Evolutionary conservation across 1,284 basidiomycete species (phyloP), one percentile per base, ranked within the genome.

Genomic region (Coniferiporia sulphurascens): DNA sequence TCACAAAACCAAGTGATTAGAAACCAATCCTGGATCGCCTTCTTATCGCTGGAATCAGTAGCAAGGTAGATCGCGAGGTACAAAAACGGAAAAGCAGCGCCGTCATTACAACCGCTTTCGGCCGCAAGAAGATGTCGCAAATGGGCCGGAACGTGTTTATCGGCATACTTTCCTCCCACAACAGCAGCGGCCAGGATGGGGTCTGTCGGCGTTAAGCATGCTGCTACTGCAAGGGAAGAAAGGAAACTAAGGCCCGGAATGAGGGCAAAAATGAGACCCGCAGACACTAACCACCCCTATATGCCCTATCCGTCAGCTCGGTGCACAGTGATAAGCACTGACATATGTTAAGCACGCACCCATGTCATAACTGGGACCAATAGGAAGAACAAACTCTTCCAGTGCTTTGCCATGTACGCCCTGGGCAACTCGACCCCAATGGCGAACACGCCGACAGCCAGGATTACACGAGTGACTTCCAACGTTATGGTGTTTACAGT

Each of bases 91-190:
- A 97, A 99, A 0, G 96, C 96, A 1, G 92, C 93, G 32, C 94
- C 94, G 65, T 97, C 94, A 71, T 97, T 97, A 69, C 91, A 92
- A 12, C 93, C 96, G 55, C 87, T 90, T 75, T 99, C 95, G 32
- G 93, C 94, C 21, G 93, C 92, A 13, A 98, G 76, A 7, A 91
- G 80, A 72, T 98, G 93, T 50, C 91, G 87, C 51, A 99, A 81
- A 71, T 99, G 97, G 0, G 93, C 88, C 0, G 96, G 96, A 15
- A 99, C 96, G 68, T 99, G 96, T 70, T 98, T 97, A 72, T 99
- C 92, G 1, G 96, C 96, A 76, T 96, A 99, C 73, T 94, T 96
- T 56, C 97, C 96, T 69, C 97, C 96, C 12, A 99, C 89, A 58
- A 99, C 85, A 3, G 88, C 90, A 22, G 91, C 91, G 1, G 93